Conservation (phyloP, 257 asterid species). For the Rehmannia glutinosa region DNA sequence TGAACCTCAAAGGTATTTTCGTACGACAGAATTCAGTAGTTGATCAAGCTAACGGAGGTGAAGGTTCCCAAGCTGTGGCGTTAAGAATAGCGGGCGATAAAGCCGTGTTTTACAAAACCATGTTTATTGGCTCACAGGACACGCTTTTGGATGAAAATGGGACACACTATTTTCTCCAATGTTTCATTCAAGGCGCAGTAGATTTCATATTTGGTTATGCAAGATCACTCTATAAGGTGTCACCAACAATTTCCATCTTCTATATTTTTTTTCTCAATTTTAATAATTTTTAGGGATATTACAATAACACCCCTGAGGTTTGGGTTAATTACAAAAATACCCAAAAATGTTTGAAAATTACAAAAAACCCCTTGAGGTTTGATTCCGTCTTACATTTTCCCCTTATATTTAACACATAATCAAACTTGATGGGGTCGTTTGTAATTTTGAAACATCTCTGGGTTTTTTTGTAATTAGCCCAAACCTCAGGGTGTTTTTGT, state of each 20-base stretch:
- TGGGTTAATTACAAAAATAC: too few species aligned
- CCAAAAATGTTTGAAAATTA: too few species aligned
- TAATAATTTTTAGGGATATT: not conserved
- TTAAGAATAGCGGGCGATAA: conserved; percentile 45
- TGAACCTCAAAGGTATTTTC: too few species aligned
- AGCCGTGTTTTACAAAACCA: conserved; percentile 48
- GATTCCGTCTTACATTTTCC: too few species aligned
- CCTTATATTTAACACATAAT: too few species aligned
- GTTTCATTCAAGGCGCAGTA: conserved; percentile 56
- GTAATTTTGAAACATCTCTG: too few species aligned
- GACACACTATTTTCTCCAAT: conserved; percentile 43
- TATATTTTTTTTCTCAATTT: not conserved
- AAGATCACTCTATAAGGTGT: conserved; percentile 62
- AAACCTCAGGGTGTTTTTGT: too few species aligned
- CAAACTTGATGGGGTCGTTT: too few species aligned
- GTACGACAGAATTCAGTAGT: conserved; percentile 48
- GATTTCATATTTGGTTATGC: conserved; percentile 77
- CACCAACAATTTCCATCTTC: not conserved
- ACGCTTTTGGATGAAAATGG: conserved; percentile 68
- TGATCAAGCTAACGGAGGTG: conserved; percentile 9
- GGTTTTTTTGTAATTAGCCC: too few species aligned
- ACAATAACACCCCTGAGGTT: too few species aligned
- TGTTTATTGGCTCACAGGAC: conserved; percentile 70
- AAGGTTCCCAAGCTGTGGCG: conserved; percentile 67
- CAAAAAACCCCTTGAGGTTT: too few species aligned